Percentiles rank a stretch among this genome's conserved stretches.
Evolutionary conservation across 2,329 filamentous ascomycete species (phyloP).

Genomic region (Trichothecium roseum): DNA sequence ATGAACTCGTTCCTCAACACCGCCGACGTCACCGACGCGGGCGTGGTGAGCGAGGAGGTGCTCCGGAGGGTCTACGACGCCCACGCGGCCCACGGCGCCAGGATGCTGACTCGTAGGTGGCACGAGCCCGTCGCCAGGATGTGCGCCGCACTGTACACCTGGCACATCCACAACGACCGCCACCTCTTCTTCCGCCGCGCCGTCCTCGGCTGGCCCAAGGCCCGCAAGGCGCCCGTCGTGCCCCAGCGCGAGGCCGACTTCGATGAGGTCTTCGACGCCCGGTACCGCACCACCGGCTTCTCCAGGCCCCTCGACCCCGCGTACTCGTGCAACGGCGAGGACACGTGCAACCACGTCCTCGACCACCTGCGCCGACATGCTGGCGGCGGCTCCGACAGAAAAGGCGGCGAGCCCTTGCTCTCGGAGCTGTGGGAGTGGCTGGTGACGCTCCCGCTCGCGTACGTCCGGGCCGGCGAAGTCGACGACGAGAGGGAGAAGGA

Average conservation of each 20-base stretch:
- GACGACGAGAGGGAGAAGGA: constrained; percentile 7
- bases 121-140: constrained; percentile 19
- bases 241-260: constrained; percentile 16
- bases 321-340: constrained; percentile 9
- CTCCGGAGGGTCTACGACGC: constrained; percentile 10
- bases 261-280: constrained; percentile 18
- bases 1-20: constrained; percentile 12
- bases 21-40: constrained; percentile 8
- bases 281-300: constrained; percentile 16
- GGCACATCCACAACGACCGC: constrained; percentile 20
- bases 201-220: constrained; percentile 16
- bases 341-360: constrained; percentile 10
- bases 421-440: constrained; percentile 8
- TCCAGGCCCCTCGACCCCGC: constrained; percentile 9
- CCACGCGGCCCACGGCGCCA: constrained; percentile 11
- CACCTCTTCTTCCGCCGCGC: constrained; percentile 20
- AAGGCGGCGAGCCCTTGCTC: constrained; percentile 4
- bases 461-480: constrained; percentile 8
- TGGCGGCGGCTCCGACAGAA: background rate
- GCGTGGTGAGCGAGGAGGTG: constrained; percentile 10
- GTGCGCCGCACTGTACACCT: constrained; percentile 18
- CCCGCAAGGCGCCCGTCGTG: constrained; percentile 13
- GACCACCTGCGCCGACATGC: background rate
- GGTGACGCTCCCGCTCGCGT: constrained; percentile 9
- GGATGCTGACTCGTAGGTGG: constrained; percentile 19